Evolutionary conservation across 2,329 filamentous ascomycete species (phyloP).

Genomic region (Elsinoe arachidis): DNA sequence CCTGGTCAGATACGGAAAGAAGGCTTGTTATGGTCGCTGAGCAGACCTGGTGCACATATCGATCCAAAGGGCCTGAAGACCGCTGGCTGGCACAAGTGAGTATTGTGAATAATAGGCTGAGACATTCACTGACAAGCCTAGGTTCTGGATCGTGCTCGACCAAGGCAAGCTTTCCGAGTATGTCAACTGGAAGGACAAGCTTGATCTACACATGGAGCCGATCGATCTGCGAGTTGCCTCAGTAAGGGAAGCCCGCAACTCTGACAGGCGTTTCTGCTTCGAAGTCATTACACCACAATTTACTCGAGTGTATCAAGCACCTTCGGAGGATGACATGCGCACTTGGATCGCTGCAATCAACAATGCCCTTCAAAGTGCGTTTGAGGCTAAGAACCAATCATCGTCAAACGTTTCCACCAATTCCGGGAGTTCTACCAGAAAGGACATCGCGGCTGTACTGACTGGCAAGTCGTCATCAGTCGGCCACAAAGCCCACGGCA

Average conservation of each 20-base stretch:
- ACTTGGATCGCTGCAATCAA: constrained; percentile 96
- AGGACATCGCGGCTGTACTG: constrained; percentile 85
- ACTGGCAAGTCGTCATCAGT: constrained; percentile 82
- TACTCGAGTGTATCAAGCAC: constrained; percentile 94
- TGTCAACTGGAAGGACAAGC: constrained; percentile 96
- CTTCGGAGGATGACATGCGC: constrained; percentile 95
- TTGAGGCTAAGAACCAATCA: constrained; percentile 58
- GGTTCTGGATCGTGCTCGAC: constrained; percentile 97
- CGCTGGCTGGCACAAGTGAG: constrained; percentile 96
- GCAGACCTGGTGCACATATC: constrained; percentile 83
- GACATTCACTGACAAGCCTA: constrained; percentile 30
- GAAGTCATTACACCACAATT: constrained; percentile 96
- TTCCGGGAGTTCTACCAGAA: constrained; percentile 49
- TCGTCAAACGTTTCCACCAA: constrained; percentile 41
- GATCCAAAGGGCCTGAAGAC: constrained; percentile 94
- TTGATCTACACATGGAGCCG: constrained; percentile 95
- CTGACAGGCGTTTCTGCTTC: constrained; percentile 92
- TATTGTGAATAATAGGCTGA: constrained; percentile 19
- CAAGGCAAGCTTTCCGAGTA: constrained; percentile 96
- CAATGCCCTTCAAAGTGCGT: constrained; percentile 90
- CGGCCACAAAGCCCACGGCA: constrained; percentile 38
- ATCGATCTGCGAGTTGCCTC: constrained; percentile 96
- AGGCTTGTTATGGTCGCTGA: constrained; percentile 88
- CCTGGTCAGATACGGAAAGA: constrained; percentile 71
- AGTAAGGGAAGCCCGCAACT: constrained; percentile 87